Evolutionary conservation across 331 rosid genomes (phyloP), one percentile per base, ranked within the genome.

Genomic region (Acacia concinna): DNA sequence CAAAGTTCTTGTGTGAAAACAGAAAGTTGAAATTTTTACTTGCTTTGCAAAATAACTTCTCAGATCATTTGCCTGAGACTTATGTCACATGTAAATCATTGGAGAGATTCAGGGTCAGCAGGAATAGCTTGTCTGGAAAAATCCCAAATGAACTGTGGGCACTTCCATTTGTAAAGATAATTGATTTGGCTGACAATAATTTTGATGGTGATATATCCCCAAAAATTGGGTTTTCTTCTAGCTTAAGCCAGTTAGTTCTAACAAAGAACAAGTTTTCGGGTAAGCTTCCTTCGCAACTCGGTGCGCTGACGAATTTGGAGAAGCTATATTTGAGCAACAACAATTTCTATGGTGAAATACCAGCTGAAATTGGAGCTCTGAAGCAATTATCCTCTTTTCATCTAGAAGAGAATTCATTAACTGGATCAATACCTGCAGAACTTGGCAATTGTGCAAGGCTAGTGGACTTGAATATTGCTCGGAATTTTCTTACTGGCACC

Each of bases 391-490:
- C 99, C 38, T 88, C 91, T 41, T 71, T 96, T 83, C 97, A 91
- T 71, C 67, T 96, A 34, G 97, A 96, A 81, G 80, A 71, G 21
- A 96, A 96, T 77, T 87, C 84, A 14, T 78, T 96, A 40, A 84
- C 89, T 28, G 98, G 99, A 69, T 59, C 84, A 13, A 88, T 96
- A 76, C 97, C 98, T 0, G 47, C 83, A 49, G 90, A 93, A 79
- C 66, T 96, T 51, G 91, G 96, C 18, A 37, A 85, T 28, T 96
- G 98, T 86, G 81, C 21, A 1, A 88, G 93, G 83, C 76, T 96
- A 52, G 97, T 87, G 62, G 98, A 96, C 83, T 71, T 96, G 86
- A 91, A 90, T 86, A 88, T 96, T 81, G 97, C 97, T 71, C 60
- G 73, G 81, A 96, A 96, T 87, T 82, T 91, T 68, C 79, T 96